Conservation (phyloP, 352 stramenopile species). For the Blastocystis sp. region DNA sequence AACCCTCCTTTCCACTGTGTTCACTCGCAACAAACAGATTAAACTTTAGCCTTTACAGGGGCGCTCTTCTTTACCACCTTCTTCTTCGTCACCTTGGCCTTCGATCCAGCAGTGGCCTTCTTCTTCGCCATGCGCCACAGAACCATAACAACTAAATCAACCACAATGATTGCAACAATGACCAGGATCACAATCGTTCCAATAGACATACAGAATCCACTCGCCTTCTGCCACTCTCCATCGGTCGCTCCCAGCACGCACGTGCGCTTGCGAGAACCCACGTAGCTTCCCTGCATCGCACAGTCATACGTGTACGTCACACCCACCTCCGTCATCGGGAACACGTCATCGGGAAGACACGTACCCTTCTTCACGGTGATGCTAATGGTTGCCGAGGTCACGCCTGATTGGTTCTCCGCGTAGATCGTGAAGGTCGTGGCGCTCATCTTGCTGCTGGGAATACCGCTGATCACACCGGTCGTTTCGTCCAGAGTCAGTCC, state of each 20-base stretch:
- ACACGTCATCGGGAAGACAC: not conserved
- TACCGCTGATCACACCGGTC: slow-evolving; percentile 17
- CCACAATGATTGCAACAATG: not conserved
- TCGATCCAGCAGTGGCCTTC: not conserved
- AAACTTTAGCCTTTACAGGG: not conserved
- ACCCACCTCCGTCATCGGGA: slow-evolving; percentile 10
- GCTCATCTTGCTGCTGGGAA: not conserved
- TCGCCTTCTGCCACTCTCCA: not conserved
- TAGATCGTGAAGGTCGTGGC: not conserved
- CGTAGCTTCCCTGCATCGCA: not conserved
- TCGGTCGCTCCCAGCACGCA: not conserved
- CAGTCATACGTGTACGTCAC: not conserved
- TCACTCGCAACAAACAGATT: not conserved
- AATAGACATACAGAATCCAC: slow-evolving; percentile 11
- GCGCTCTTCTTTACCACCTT: not conserved
- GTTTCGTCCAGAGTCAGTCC: not conserved
- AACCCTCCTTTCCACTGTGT: not conserved
- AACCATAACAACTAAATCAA: slow-evolving; percentile 16
- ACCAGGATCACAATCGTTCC: not conserved
- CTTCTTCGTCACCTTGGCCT: not conserved
- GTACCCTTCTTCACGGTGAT: not conserved
- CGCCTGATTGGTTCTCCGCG: slow-evolving; percentile 2
- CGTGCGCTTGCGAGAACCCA: not conserved
- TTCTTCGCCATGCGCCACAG: not conserved
- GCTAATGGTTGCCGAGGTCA: not conserved